Evolutionary conservation across 352 stramenopile genomes (phyloP), one percentile per base, ranked within the genome.

Genomic region (Aphanomyces cochlioides): DNA sequence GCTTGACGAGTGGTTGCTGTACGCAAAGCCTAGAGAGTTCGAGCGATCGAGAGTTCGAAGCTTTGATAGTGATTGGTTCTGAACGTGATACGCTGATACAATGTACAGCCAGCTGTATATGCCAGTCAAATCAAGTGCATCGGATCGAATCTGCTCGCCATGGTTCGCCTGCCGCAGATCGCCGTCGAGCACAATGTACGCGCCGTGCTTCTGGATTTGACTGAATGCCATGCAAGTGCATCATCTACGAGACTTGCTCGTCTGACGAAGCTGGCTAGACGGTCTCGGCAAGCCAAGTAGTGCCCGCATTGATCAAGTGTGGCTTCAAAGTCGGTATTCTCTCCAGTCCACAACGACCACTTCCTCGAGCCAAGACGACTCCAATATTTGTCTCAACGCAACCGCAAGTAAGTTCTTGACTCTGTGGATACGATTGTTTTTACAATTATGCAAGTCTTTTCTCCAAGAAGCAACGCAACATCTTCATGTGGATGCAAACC

Each of bases 141-240:
- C 47, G 47, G 17, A 6, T 54, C 3, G 47, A 54, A 54, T 54
- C 7, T 10, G 28, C 28, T 28, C 28, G 28, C 28, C 28, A 28
- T 28, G 28, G 28, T 28, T 50, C 56, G 56, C 8, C n/a, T 63
- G 56, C 34, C 56, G 21, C 56, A 63, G n/a, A 5, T 63, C 28
- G 56, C 56, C 7, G 19, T 63, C 28, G 56, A 75, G 66, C 74
- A 75, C 50, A 90, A 88, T 36, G 59, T 85, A 41, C 82, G 82
- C 45, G 76, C 75, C 37, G 72, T 90, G n/a, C 64, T 87, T 47
- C 76, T 88, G 63, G 77, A 80, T 5, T 64, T 86, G 53, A 57
- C 7, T 10, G 38, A 1, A 79, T 74, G 0, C 48, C 59, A 54
- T 41, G 53, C 4, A 66, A 36, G 43, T 61, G 75, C 7, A 40